Percentiles rank a stretch among this genome's conserved stretches.
These are phyloP conservation scores for Colletotrichum incanum DNA, from an alignment of 2,329 filamentous ascomycete genomes.

Conservation along the genomic window DNA sequence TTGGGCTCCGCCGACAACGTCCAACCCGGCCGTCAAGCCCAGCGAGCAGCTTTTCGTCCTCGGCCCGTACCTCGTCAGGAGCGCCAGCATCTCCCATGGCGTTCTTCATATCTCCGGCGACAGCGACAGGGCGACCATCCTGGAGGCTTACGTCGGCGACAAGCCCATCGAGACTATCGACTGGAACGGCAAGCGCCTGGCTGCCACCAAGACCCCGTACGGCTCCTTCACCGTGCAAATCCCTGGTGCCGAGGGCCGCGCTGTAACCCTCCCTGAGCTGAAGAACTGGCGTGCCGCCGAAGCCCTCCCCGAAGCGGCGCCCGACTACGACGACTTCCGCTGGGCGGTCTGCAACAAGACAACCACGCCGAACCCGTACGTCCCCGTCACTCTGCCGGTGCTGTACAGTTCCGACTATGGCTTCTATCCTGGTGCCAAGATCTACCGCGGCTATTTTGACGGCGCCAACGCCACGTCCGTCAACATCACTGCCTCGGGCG, in stretches of 20 bases:
- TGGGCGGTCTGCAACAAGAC: constrained; percentile 76
- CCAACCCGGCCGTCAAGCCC: constrained; percentile 53
- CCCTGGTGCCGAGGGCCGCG: constrained; percentile 57
- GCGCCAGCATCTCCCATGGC: constrained; percentile 68
- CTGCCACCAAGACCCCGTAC: constrained; percentile 56
- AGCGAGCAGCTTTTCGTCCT: constrained; percentile 71
- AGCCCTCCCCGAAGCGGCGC: constrained; percentile 77
- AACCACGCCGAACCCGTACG: constrained; percentile 73
- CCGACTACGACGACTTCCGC: constrained; percentile 76
- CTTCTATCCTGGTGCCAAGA: constrained; percentile 77
- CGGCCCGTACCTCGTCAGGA: constrained; percentile 76
- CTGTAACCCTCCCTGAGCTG: constrained; percentile 70
- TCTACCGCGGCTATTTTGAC: constrained; percentile 80
- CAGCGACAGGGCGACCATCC: constrained; percentile 76
- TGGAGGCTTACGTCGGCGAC: constrained; percentile 64
- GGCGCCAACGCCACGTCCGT: constrained; percentile 75
- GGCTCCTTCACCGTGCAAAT: constrained; percentile 66
- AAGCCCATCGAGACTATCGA: constrained; percentile 77
- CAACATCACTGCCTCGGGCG: constrained; percentile 75
- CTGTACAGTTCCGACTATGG: constrained; percentile 84
- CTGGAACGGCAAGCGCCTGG: constrained; percentile 59
- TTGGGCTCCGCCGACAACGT: constrained; percentile 71
- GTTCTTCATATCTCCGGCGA: constrained; percentile 78
- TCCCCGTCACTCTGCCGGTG: constrained; percentile 72
- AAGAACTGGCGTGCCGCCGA: constrained; percentile 79